Evolutionary conservation across 192 early-diverging fungal genomes (phyloP).

Genomic region (Coemansia reversa): DNA sequence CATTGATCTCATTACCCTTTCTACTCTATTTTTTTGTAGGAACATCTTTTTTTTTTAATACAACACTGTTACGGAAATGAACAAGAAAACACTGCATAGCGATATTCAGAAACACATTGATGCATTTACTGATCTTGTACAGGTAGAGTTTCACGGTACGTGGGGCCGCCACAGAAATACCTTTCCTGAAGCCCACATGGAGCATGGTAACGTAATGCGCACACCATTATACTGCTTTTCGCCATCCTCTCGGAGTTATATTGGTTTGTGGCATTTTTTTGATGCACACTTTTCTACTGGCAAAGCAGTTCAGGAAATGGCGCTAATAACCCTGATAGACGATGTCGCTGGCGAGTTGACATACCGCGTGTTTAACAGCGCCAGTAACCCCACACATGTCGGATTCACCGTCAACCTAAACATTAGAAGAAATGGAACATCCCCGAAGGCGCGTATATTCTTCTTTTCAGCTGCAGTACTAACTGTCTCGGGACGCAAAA

Average conservation of each 20-base stretch:
- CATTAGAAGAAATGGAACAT: not conserved
- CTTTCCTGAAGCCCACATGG: conserved; percentile 14
- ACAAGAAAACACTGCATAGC: conserved; percentile 4
- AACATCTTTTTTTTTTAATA: no score
- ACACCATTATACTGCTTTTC: conserved; percentile 19
- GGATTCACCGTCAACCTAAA: conserved; percentile 39
- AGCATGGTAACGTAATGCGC: conserved; percentile 1
- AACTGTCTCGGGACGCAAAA: conserved; percentile 8
- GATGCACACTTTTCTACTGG: not conserved
- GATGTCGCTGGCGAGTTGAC: conserved; percentile 31
- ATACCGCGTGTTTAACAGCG: conserved; percentile 1
- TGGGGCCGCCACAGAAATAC: conserved; percentile 19
- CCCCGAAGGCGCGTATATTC: conserved; percentile 12
- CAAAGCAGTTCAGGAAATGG: conserved; percentile 15
- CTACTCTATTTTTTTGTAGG: conserved; percentile 2
- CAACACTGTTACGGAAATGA: conserved; percentile 1
- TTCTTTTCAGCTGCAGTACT: conserved; percentile 16
- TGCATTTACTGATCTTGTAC: conserved; percentile 9
- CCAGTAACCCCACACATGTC: not conserved
- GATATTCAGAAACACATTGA: conserved; percentile 11
- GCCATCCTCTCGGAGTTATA: not conserved
- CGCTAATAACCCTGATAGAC: conserved; percentile 25
- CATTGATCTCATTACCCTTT: not conserved
- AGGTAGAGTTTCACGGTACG: conserved; percentile 15
- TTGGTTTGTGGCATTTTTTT: conserved; percentile 30